Base-by-base conservation (phyloP, 208 protist genomes). In the Trypanosoma scelopori region DNA sequence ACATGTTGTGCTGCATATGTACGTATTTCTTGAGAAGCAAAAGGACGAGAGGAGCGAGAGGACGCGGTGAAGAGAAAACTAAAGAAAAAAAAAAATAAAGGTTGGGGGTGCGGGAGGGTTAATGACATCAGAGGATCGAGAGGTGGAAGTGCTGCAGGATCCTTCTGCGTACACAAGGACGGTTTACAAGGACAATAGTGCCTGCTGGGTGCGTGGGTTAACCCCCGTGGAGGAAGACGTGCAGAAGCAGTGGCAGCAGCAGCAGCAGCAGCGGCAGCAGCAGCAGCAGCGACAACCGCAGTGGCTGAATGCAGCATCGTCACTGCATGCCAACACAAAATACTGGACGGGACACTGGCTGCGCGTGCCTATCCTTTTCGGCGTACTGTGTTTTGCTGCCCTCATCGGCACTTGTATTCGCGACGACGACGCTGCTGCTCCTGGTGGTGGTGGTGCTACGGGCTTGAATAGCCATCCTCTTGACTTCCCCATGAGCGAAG, bases 171-270 rank as follows among this genome's bases (percentile, higher is more conserved):
- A 92, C 67, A 72, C 76, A 2, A 57, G 69, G 22, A 22, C 55
- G 9, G 64, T 84, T 46, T 71, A 47, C 11, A 95, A 95, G 39
- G 75, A 76, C 16, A 25, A 43, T 2, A 65, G 58, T 11, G 84
- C 87, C 16, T 70, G 58, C 16, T 92, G 85, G 84, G 90, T 95
- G 55, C 78, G 77, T n/a, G 90, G 90, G 1, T 66, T 95, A 32
- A 71, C 71, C 5, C 82, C 73, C 13, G 74, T 85, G 39, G 78
- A 81, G 41, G 71, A 77, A 30, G 65, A 79, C 45, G 23, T 70
- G 7, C 65, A 68, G 23, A 56, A 69, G 25, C 42, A 66, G 3
- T 43, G 45, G 0, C 55, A 71, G n/a, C 60, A 69, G 5, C 25
- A 30, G 23, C 9, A 53, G 37, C 35, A 41, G 39, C 2, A 47